A percentile compares a stretch with the other conserved stretches of the same genome.
phyloP scores from a whole-genome alignment of 78 protist genomes.

The Protostelium mycophagum region DNA sequence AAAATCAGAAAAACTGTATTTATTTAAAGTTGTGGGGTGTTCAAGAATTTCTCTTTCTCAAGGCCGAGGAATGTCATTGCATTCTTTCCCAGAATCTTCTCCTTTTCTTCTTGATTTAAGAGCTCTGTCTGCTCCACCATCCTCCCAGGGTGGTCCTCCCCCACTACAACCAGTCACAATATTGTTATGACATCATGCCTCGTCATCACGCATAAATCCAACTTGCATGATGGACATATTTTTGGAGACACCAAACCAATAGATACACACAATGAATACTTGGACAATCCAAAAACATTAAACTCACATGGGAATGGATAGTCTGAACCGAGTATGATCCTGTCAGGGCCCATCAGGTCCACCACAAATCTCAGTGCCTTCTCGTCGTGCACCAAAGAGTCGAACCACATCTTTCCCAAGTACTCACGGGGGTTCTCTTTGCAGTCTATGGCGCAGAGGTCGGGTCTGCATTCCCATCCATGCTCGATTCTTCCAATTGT shows the following conservation, averaged over 20 bases:
- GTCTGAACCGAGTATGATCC: conserved; percentile 76
- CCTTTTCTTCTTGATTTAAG: conserved; percentile 14
- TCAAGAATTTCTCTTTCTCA: conserved; percentile 20
- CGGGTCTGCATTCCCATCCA: conserved; percentile 88
- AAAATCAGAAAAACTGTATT: too few relatives aligned
- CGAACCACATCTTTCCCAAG: conserved; percentile 78
- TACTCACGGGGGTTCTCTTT: conserved; percentile 51
- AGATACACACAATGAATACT: not conserved
- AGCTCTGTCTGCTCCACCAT: conserved; percentile 42
- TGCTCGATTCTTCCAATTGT: conserved; percentile 85
- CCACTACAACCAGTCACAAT: conserved; percentile 60
- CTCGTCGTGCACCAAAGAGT: conserved; percentile 81
- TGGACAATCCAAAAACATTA: not conserved
- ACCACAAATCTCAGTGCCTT: conserved; percentile 66
- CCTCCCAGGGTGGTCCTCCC: conserved; percentile 83
- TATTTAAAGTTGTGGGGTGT: not conserved
- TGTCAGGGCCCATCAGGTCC: conserved; percentile 60
- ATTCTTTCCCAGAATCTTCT: conserved; percentile 27
- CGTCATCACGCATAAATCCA: conserved; percentile 3
- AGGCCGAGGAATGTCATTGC: conserved; percentile 54
- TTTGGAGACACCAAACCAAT: not conserved
- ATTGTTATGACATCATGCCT: conserved; percentile 54
- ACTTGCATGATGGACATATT: not conserved
- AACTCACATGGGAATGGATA: conserved; percentile 70
- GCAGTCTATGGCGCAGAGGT: conserved; percentile 74